Conservation (phyloP, 2,329 filamentous ascomycete genomes). For the Phymatotrichopsis omnivora region DNA sequence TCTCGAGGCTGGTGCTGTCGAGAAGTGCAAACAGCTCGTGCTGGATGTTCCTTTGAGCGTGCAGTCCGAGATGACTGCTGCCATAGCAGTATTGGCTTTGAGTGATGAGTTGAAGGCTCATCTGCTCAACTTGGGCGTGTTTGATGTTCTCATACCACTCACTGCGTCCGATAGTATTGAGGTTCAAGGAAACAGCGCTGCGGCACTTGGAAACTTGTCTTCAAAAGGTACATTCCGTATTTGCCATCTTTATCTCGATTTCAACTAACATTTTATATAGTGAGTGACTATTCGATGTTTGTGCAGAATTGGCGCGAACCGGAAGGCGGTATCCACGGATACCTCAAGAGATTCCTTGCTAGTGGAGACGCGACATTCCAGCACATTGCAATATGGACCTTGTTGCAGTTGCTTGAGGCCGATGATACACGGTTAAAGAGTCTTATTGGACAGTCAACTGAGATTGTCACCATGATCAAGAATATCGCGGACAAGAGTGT, state of each 20-base stretch:
- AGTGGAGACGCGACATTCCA: conserved; percentile 96
- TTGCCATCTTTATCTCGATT: background rate
- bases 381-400: conserved; percentile 97
- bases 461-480: conserved; percentile 85
- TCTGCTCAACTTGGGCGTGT: conserved; percentile 81
- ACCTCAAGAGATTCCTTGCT: conserved; percentile 81
- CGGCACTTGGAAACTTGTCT: conserved; percentile 86
- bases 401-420: conserved; percentile 89
- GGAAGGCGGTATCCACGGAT: conserved; percentile 89
- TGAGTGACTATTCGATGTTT: conserved; percentile 94
- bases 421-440: conserved; percentile 83
- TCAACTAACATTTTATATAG: conserved; percentile 41
- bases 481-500: conserved; percentile 81
- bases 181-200: conserved; percentile 95
- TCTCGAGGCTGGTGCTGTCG: conserved; percentile 86
- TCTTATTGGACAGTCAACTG: conserved; percentile 78
- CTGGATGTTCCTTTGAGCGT: conserved; percentile 87
- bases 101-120: conserved; percentile 93
- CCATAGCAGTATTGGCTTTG: conserved; percentile 87
- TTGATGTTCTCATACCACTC: conserved; percentile 89
- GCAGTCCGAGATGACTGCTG: conserved; percentile 99
- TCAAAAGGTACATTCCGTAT: conserved; percentile 64
- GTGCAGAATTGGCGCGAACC: conserved; percentile 89
- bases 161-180: conserved; percentile 95
- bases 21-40: conserved; percentile 97